phyloP scores from a whole-genome alignment of 2,329 filamentous ascomycete species.

The Paecilomyces formosus region DNA sequence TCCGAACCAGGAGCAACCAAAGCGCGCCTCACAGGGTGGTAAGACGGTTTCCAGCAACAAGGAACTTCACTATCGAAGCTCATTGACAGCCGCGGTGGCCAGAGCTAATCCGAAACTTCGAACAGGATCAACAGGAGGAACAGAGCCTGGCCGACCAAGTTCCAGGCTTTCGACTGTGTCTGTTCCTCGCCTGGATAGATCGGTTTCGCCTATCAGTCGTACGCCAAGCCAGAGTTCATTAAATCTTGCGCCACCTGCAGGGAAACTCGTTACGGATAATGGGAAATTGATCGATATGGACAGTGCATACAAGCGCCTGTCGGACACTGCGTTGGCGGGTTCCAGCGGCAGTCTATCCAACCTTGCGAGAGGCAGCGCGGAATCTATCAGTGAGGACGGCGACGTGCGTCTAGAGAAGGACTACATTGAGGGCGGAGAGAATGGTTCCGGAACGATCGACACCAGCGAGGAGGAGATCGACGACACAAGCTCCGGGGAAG shows the following conservation, averaged over 20 bases:
- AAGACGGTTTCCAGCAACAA: constrained; percentile 26
- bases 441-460: constrained; percentile 48
- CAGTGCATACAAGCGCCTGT: constrained; percentile 62
- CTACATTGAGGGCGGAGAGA: constrained; percentile 60
- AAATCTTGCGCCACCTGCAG: constrained; percentile 30
- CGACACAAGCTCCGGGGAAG: constrained; percentile 55
- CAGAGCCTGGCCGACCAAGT: constrained; percentile 30
- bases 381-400: constrained; percentile 38
- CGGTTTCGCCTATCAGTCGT: constrained; percentile 33
- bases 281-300: constrained; percentile 59
- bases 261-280: constrained; percentile 50
- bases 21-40: constrained; percentile 35
- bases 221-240: constrained; percentile 44
- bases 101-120: constrained; percentile 30
- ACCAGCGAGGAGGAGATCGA: constrained; percentile 57
- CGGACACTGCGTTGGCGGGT: constrained; percentile 60
- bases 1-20: constrained; percentile 33
- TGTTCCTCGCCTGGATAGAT: constrained; percentile 18
- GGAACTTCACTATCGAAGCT: constrained; percentile 22
- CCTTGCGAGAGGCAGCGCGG: constrained; percentile 35
- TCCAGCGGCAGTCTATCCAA: constrained; percentile 57
- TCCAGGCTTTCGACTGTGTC: constrained; percentile 31
- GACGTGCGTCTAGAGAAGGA: constrained; percentile 60
- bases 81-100: constrained; percentile 43
- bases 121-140: constrained; percentile 26